Evolutionary conservation across 179 eudicot species (phyloP), one percentile per base, ranked within the genome.

Genomic region (Camellia oleifera): DNA sequence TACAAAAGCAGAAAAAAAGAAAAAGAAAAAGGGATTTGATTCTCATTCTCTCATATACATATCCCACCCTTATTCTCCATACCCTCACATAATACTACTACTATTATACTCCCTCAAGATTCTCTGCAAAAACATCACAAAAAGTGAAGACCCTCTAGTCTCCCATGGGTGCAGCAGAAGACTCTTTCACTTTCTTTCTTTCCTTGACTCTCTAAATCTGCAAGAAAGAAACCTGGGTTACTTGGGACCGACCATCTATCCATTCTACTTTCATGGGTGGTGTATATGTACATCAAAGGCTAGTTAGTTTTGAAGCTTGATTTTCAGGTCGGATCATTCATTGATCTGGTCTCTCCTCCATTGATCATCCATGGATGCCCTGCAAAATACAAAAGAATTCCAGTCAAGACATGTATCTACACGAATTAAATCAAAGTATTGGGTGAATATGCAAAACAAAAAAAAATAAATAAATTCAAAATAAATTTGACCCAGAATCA

Each of bases 311-410:
- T 12, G 10, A 65, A 48, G 7, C 44, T 44, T 8, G 26, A 17
- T 7, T 65, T 40, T 76, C 79, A 81, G 66, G 75, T 81, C 86
- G 86, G 80, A 72, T 88, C 91, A 54, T 56, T 57, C 78, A 72
- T 13, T 17, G 78, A 52, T 50, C 11, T 54, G 4, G 76, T 79
- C 78, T 75, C 73, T 81, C 91, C 91, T 78, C 89, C 87, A 66
- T 78, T 83, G 2, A 85, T 78, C 11, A 88, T 83, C 91, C 91
- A 88, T 74, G 91, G 91, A 63, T 88, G 91, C 78, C 91, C 91
- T 89, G 87, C 23, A 81, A 18, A 42, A 60, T 18, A 6, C 20
- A 64, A 2, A 20, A 18, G 63, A 0, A 20, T 18, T 23, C 20
- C 0, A 5, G 52, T 4, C 57, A 57, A 45, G 0, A 40, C 80